Evolutionary conservation across 148 eudicot genomes (phyloP), one percentile per base, ranked within the genome.

Genomic region (Polygonum aviculare): DNA sequence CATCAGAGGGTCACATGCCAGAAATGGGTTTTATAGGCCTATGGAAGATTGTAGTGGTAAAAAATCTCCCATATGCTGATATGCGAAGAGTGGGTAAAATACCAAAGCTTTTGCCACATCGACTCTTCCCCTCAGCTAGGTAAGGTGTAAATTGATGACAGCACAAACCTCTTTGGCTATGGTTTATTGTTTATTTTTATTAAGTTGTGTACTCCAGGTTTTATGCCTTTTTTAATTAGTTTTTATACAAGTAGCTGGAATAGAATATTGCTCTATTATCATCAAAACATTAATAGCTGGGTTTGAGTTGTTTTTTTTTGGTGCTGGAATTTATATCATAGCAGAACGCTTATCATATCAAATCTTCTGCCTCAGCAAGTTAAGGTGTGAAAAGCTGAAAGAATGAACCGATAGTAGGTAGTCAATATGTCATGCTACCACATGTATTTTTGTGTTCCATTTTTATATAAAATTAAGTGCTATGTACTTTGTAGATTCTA

Each of bases 21-120:
- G 99, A 95, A 81, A 94, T 86, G 90, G 99, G 99, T 72, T 92
- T 87, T 81, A 81, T 95, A 82, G 97, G 96, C 65, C 82, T 93
- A 73, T 95, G 99, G 99, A 95, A 85, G 84, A 82, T 95, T 71
- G 97, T 95, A 36, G 87, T 95, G 80, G 99, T 95, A 76, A 95
- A 91, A 85, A 92, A 93, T 86, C 91, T 93, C 75, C 97, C 96
- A 77, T 95, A 79, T 77, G 79, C 80, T 57, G 97, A 95, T 75
- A 92, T 95, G 98, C 87, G 98, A 73, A 93, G 99, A 83, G 99
- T 93, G 49, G 99, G 99, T 63, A 95, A 95, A 82, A 86, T 95
- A 81, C 99, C 99, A 75, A 95, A 95, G 77, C 82, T 95, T 79
- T 87, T 95, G 86, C 74, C 97, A 5, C 99, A 95, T 79, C 94